Evolutionary conservation across 768 basidiomycete species (phyloP).

Genomic region (Pholiota conissans): DNA sequence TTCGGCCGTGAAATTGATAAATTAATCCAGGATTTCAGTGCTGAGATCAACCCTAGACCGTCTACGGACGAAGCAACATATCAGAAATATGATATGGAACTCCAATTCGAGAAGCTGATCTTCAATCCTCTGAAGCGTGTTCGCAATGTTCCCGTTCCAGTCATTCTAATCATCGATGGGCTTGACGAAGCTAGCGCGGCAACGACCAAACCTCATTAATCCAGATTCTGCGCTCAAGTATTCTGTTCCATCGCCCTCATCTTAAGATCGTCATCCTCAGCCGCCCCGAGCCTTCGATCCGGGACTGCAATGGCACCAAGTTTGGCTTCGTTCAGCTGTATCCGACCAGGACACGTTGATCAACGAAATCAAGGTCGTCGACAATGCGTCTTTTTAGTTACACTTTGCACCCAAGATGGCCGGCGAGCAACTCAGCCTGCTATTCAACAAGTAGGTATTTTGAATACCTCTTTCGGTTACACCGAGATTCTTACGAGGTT

Average conservation of each 20-base stretch:
- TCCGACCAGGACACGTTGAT: neutral
- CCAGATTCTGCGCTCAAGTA: neutral
- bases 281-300: conserved; percentile 17
- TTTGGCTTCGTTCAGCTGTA: neutral
- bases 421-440: neutral
- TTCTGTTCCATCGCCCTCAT: neutral
- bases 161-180: conserved; percentile 22
- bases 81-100: neutral
- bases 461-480: no score
- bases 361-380: neutral
- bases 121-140: neutral
- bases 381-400: neutral
- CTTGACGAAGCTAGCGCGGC: conserved; percentile 18
- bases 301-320: neutral
- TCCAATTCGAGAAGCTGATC: conserved; percentile 4
- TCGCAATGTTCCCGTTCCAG: no score
- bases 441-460: neutral
- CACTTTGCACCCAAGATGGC: neutral
- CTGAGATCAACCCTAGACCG: neutral
- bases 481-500: no score
- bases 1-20: neutral
- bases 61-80: neutral
- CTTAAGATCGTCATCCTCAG: conserved; percentile 23
- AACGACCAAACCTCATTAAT: conserved; percentile 12
- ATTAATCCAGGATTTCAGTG: neutral